A percentile compares a stretch with the other conserved stretches of the same genome.
These are phyloP conservation scores for Tritrichomonas musculus DNA, from an alignment of 208 protist species.

Conservation along the genomic window DNA sequence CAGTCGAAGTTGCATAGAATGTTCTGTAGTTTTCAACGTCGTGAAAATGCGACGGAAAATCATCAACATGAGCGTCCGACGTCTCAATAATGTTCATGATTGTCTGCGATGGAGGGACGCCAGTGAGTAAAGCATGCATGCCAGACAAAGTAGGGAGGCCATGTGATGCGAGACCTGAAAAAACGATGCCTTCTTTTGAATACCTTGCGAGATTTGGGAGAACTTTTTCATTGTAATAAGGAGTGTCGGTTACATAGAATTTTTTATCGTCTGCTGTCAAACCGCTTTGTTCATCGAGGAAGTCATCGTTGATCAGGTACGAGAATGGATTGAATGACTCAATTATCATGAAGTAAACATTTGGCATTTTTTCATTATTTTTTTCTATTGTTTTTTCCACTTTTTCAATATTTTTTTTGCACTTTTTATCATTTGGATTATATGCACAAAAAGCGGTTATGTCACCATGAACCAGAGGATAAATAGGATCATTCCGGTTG, in stretches of 20 bases:
- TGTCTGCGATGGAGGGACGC: neutral
- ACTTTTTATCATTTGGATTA: neutral
- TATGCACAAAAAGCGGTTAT: conserved; percentile 14
- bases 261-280: neutral
- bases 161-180: neutral
- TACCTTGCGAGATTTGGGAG: neutral
- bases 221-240: neutral
- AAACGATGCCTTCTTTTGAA: neutral
- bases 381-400: neutral
- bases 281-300: neutral
- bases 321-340: neutral
- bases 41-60: neutral
- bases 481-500: neutral
- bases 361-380: neutral
- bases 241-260: neutral
- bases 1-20: neutral
- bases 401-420: neutral
- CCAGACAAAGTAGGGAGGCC: neutral
- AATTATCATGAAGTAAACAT: neutral
- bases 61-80: neutral
- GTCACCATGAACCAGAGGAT: neutral
- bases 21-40: neutral
- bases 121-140: neutral
- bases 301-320: neutral
- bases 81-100: neutral